Evolutionary conservation across 768 basidiomycete species (phyloP).

Genomic region (Mycena galericulata): DNA sequence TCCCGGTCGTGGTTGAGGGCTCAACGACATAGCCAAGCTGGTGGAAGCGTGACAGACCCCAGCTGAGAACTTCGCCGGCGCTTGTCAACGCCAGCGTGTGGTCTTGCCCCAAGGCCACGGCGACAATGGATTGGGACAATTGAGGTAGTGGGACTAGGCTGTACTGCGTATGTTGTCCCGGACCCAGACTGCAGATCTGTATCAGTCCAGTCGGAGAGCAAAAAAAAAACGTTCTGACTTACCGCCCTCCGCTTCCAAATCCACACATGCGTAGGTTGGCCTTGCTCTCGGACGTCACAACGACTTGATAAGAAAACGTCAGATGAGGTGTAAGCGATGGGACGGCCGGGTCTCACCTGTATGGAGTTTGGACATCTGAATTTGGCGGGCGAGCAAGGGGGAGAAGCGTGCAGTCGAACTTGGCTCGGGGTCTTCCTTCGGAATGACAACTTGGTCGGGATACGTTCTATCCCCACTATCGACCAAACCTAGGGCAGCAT

Average conservation of each 20-base stretch:
- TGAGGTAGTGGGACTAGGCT: conserved; percentile 70
- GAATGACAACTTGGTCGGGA: conserved; percentile 81
- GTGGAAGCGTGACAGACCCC: conserved; percentile 90
- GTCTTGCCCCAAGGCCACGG: conserved; percentile 92
- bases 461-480: conserved; percentile 81
- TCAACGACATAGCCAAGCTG: conserved; percentile 93
- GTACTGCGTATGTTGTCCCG: conserved; percentile 83
- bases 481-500: conserved; percentile 88
- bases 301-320: conserved; percentile 47
- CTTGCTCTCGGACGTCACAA: conserved; percentile 79
- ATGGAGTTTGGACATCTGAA: conserved; percentile 90
- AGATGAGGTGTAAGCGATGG: background rate
- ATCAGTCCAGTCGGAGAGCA: conserved; percentile 9
- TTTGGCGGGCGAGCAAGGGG: conserved; percentile 70
- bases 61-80: conserved; percentile 86
- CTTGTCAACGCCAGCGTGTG: conserved; percentile 90
- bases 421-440: conserved; percentile 46
- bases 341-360: conserved; percentile 63
- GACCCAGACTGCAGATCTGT: conserved; percentile 68
- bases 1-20: conserved; percentile 49
- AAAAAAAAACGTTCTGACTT: conserved; percentile 37
- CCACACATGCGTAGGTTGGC: conserved; percentile 90
- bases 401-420: conserved; percentile 62
- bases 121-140: conserved; percentile 65
- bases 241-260: conserved; percentile 90